These are phyloP conservation scores for Sugiyamaella novakii DNA, from an alignment of 1,139 yeast genomes.

Conservation along the genomic window DNA sequence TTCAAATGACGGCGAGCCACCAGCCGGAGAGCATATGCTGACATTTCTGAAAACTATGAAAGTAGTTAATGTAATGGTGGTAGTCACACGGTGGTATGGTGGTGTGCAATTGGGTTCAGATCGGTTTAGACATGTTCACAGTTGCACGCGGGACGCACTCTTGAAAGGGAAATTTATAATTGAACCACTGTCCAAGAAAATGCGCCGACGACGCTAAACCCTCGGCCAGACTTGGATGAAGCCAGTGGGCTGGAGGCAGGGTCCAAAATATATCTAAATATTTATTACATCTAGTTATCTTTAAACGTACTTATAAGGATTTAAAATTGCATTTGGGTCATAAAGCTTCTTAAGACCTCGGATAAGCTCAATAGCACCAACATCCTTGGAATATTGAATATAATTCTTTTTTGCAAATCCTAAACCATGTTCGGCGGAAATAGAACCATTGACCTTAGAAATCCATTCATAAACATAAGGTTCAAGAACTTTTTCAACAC, in stretches of 20 bases:
- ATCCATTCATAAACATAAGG: conserved; percentile 96
- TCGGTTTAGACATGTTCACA: conserved; percentile 76
- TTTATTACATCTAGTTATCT: background rate
- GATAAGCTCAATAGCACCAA: conserved; percentile 68
- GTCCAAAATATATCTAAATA: conserved; percentile 4
- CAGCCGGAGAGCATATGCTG: conserved; percentile 76
- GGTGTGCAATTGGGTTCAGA: conserved; percentile 89
- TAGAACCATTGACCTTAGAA: conserved; percentile 72
- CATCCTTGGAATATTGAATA: conserved; percentile 78
- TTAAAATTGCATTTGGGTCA: conserved; percentile 88
- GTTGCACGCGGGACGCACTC: conserved; percentile 79
- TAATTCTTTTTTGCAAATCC: conserved; percentile 95
- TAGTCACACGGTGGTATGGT: conserved; percentile 88
- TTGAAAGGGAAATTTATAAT: conserved; percentile 54
- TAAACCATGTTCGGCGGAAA: conserved; percentile 95
- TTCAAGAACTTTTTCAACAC: conserved; percentile 76
- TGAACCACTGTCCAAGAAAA: conserved; percentile 11
- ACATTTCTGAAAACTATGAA: conserved; percentile 66
- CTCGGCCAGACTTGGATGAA: no score
- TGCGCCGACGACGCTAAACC: conserved; percentile 4
- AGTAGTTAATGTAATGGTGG: conserved; percentile 79
- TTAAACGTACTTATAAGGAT: conserved; percentile 78
- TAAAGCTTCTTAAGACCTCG: conserved; percentile 73
- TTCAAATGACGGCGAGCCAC: conserved; percentile 86
- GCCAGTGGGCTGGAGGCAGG: no score